Base-by-base conservation (phyloP, 768 basidiomycete genomes). In the Phaeotremella skinneri region DNA sequence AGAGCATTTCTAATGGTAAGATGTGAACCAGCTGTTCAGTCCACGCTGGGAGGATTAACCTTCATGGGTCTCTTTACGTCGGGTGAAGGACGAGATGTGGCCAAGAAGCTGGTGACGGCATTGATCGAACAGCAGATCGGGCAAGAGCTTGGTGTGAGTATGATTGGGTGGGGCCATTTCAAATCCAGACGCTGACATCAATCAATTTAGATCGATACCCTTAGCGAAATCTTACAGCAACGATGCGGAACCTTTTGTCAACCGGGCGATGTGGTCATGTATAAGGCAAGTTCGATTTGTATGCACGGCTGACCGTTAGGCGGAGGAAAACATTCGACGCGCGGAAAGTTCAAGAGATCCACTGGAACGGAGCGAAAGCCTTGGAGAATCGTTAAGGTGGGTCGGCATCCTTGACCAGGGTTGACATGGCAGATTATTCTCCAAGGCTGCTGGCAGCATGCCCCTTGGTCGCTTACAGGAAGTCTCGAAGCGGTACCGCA, bases 111-210 rank as follows among this genome's bases (percentile, higher is more conserved):
- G 39, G 93, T 98, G 11, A 98, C 94, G 63, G 87, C 93, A 30
- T 85, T 99, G 65, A 98, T 99, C 66, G 90, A 99, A 76, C 91
- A 94, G 73, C 96, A 99, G 75, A 98, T 98, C 66, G 90, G 90
- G 21, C 91, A 94, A 73, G 92, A 98, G 73, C 89, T 92, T 52
- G 91, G 90, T 64, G 92, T 93, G 76, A 68, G 88, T 76, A 14
- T 21, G 4, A 4, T n/a, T 58, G 51, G 51, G 20, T 54, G 27
- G 34, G 21, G 2, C 30, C 1, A 31, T 27, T 14, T 29, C 34
- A 3, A 51, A 31, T 25, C 20, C 31, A n/a, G 23, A 32, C 14
- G 16, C 34, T 34, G 56, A 37, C 37, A n/a, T n/a, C 14, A 1
- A 4, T 5, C 39, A n/a, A 49, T 21, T 29, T 51, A 94, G 92